Base-by-base conservation (phyloP, 768 basidiomycete species). In the Tylopilus rubrobrunneus region DNA sequence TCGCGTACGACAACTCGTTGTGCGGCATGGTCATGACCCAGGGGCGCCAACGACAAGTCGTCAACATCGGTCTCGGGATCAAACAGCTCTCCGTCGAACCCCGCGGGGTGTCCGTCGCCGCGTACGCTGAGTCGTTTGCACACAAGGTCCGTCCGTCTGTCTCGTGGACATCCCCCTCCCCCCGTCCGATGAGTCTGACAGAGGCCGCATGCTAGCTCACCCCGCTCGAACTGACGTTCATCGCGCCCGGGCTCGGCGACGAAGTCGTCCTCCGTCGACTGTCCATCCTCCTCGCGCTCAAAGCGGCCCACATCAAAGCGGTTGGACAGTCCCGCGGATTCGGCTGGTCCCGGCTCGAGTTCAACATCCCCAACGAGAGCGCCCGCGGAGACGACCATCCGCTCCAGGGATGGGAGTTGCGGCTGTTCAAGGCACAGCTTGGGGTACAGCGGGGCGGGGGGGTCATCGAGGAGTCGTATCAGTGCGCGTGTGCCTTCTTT, bases 21-120 rank as follows among this genome's bases (percentile, higher is more conserved):
- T 82, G 88, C 50, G 87, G 85, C n/a, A 89, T 91, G 86, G 83
- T 85, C 37, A 89, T 92, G 81, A 87, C 87, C 1, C 89, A 92
- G 60, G 90, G 90, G 4, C 76, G 78, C 10, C 82, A 84, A 51
- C 78, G 82, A 43, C 83, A 87, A 52, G 90, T 92, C 45, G 75
- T 88, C 60, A 89, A 90, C 69, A 84, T 92, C 61, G 90, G 90
- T 2, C 74, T 92, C n/a, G 89, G 86, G 5, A 78, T 90, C 64
- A 85, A 87, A 60, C 82, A 83, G 48, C 74, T 87, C 47, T 75
- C 72, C 36, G 80, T 86, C 8, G 81, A 84, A 56, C 84, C 87
- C 0, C 73, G 78, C 15, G 82, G 81, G 6, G 80, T 78, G 5
- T 68, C 81, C 7, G 79, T 87, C 3, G 60, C 75, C 2, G 78